Base-by-base conservation (phyloP, 2,329 filamentous ascomycete species). In the Penicillium freii region DNA sequence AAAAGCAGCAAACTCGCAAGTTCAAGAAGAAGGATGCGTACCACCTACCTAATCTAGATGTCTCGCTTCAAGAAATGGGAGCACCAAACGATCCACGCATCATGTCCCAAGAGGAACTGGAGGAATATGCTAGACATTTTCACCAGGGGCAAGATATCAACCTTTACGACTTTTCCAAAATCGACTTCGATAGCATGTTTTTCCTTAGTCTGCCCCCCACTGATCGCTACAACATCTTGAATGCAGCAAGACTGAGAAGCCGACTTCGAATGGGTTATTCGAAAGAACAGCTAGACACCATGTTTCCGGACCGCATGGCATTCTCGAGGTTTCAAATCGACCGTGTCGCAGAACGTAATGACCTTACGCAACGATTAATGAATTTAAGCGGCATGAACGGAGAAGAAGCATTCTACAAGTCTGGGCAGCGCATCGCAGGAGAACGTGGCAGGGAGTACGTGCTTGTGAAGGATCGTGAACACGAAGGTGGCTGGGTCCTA, bases 281-380 rank as follows among this genome's bases (percentile, higher is more conserved):
- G 56, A 97, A 97, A 74, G 93, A 99, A 63, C 94, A 99, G 75
- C 77, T 99, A 15, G 92, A 97, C 65, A 85, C 82, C 45, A 99
- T 99, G 94, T 99, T 99, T 71, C 93, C 94, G 0, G 89, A 99
- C 72, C 86, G 94, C 27, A 97, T 99, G 92, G 94, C 89, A 0
- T 99, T 99, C 70, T 97, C 92, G 1, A 88, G 83, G 60, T 99
- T 99, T 69, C 94, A 99, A 74, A 96, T 99, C 57, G 94, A 97
- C 71, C 82, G 94, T 57, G 95, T 97, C 11, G 86, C 84, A 64
- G 93, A 99, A 76, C 83, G 95, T 49, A 99, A 99, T 68, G 90
- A 96, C 61, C 82, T 99, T 31, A 99, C 95, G 0, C 94, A 99
- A 71, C 84, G 93, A 39, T 78, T 99, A 56, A 99, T 99, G 94